These are phyloP conservation scores for Tillandsia fasciculata DNA, from an alignment of 176 grass and related monocot species.

Conservation along the genomic window DNA sequence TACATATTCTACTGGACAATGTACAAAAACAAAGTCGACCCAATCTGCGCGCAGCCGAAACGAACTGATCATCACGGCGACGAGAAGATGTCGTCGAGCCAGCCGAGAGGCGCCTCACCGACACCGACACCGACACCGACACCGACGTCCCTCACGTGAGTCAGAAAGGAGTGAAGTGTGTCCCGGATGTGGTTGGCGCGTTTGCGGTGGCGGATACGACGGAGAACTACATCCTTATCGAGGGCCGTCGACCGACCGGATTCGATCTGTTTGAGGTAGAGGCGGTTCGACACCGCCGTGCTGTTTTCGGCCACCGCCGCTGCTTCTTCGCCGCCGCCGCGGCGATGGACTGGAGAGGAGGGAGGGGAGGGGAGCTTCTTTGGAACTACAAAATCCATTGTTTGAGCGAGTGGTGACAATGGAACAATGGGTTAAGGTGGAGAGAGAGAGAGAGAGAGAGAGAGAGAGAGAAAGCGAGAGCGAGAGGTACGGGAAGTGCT, in stretches of 20 bases:
- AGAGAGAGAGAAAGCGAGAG: too few relatives aligned
- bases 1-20: too few relatives aligned
- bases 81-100: conserved; percentile 64
- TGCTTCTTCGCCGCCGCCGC: background rate
- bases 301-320: background rate
- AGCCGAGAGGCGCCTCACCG: background rate
- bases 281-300: conserved; percentile 25
- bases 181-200: conserved; percentile 35
- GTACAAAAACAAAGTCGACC: too few relatives aligned
- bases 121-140: too few relatives aligned
- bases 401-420: background rate
- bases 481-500: background rate
- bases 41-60: too few relatives aligned
- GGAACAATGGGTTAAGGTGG: background rate
- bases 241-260: conserved; percentile 16
- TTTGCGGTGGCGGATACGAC: conserved; percentile 68
- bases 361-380: conserved; percentile 13
- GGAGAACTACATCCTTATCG: conserved; percentile 56
- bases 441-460: background rate
- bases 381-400: conserved; percentile 41
- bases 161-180: conserved; percentile 30
- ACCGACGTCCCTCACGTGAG: conserved; percentile 22
- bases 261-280: conserved; percentile 35
- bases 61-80: conserved; percentile 34
- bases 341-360: background rate